Conservation (phyloP, 768 basidiomycete genomes). For the Paxillus rubicundulus region DNA sequence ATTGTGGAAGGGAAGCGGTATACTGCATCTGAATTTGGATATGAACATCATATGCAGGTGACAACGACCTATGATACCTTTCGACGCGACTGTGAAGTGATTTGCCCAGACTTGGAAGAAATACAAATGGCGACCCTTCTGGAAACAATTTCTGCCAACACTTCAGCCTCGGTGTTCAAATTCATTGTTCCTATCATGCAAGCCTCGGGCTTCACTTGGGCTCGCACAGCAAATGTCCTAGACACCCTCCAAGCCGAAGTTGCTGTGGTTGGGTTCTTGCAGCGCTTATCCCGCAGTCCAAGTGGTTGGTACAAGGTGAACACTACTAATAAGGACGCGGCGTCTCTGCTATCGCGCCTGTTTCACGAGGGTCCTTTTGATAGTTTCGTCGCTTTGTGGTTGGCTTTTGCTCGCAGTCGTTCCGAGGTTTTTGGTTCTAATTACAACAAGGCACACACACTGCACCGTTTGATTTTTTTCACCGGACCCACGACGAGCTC, state of each 20-base stretch:
- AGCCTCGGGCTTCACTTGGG: not conserved
- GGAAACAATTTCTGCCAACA: not conserved
- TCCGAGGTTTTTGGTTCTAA: not conserved
- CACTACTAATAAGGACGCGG: not conserved
- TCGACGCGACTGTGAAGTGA: not conserved
- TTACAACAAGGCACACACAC: not conserved
- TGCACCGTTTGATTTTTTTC: not conserved
- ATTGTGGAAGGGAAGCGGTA: not conserved
- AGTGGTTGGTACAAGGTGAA: constrained; percentile 2
- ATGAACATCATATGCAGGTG: not conserved
- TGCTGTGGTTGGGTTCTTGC: not conserved
- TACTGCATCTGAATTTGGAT: not conserved
- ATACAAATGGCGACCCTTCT: not conserved
- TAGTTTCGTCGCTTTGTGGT: not conserved
- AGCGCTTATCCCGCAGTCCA: not conserved
- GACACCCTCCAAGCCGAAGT: constrained; percentile 3
- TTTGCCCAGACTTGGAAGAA: not conserved
- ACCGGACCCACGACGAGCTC: not conserved
- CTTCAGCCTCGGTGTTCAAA: not conserved
- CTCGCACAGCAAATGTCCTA: not conserved
- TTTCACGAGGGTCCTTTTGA: not conserved
- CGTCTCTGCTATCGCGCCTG: not conserved
- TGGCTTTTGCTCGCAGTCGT: not conserved
- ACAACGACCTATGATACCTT: not conserved
- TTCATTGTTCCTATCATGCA: not conserved